phyloP scores from a whole-genome alignment of 192 early-diverging fungal genomes.

The Endogone sp. region DNA sequence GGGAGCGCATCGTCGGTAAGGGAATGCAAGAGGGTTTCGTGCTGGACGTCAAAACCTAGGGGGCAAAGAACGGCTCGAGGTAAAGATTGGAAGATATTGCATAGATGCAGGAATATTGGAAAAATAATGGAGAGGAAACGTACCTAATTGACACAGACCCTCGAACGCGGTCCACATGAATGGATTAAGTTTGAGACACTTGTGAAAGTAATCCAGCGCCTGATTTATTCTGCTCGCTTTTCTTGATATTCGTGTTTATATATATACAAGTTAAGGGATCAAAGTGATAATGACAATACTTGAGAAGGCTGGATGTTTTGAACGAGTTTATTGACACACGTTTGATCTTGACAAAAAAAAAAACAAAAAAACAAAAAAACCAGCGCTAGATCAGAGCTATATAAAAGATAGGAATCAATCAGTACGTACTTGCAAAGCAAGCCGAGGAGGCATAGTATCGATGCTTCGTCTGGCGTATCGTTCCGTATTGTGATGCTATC shows the following conservation, averaged over 20 bases:
- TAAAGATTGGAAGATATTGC: too few relatives aligned
- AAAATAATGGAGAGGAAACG: background rate
- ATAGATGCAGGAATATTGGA: too few relatives aligned
- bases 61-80: too few relatives aligned
- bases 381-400: too few relatives aligned
- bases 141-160: slow-evolving; percentile 45
- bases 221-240: slow-evolving; percentile 24
- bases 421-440: slow-evolving; percentile 12
- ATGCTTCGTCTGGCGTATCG: slow-evolving; percentile 8
- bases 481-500: background rate
- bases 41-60: too few relatives aligned
- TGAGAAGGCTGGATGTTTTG: too few relatives aligned
- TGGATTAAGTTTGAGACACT: slow-evolving; percentile 34
- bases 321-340: background rate
- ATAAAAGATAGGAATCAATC: background rate
- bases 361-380: too few relatives aligned
- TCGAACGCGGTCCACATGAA: slow-evolving; percentile 51
- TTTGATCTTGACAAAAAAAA: too few relatives aligned
- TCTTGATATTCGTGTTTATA: background rate
- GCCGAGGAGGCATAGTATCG: slow-evolving; percentile 21
- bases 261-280: too few relatives aligned
- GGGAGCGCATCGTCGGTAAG: too few relatives aligned
- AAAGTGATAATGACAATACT: too few relatives aligned
- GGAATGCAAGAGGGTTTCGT: too few relatives aligned
- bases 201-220: slow-evolving; percentile 34